These are phyloP conservation scores for Populus simonii DNA, from an alignment of 345 rosid species.

Conservation along the genomic window DNA sequence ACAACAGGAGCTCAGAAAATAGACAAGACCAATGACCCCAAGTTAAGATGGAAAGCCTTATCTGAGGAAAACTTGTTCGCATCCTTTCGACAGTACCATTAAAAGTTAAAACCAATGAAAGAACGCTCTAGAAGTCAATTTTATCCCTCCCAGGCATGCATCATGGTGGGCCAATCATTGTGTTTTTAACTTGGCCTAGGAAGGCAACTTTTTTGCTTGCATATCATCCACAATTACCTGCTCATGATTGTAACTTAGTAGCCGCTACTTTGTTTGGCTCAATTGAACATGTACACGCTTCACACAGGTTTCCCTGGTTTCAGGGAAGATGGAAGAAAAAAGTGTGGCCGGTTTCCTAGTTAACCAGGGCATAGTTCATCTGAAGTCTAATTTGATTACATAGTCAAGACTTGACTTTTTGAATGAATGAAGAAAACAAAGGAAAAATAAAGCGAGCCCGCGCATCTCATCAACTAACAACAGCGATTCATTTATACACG, in stretches of 20 bases:
- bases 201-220: neutral
- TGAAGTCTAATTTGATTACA: neutral
- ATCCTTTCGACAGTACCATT: neutral
- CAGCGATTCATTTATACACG: neutral
- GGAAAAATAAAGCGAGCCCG: neutral
- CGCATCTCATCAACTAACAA: neutral
- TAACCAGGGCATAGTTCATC: neutral
- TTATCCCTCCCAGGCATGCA: conserved; percentile 1
- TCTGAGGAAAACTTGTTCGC: neutral
- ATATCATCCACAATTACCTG: neutral
- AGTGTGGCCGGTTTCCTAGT: neutral
- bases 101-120: conserved; percentile 6
- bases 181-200: neutral
- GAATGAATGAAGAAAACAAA: neutral
- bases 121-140: neutral
- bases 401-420: neutral
- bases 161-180: conserved; percentile 3
- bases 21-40: conserved; percentile 1
- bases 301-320: neutral
- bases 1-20: neutral
- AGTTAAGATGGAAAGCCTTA: neutral
- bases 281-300: neutral
- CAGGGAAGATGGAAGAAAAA: neutral
- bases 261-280: neutral
- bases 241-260: neutral